phyloP scores from a whole-genome alignment of 768 basidiomycete species.

The Pulveroboletus ravenelii region DNA sequence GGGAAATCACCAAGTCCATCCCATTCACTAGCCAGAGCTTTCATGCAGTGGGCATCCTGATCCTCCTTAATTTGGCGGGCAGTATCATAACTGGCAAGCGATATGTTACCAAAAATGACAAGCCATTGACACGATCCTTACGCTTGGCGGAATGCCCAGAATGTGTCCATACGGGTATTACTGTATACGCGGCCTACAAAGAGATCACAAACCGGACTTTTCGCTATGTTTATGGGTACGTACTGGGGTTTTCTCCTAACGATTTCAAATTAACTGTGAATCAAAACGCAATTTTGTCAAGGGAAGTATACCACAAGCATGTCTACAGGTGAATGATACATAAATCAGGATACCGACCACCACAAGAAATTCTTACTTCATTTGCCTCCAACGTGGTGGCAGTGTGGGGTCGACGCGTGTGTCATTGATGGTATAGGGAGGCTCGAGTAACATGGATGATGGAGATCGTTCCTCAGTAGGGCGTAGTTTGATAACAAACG shows the following conservation, averaged over 20 bases:
- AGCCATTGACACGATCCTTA: conserved; percentile 12
- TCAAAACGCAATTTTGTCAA: background rate
- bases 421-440: conserved; percentile 60
- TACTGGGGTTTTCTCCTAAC: conserved; percentile 48
- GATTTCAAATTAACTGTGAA: background rate
- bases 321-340: conserved; percentile 31
- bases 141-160: conserved; percentile 54
- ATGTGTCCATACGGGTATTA: conserved; percentile 42
- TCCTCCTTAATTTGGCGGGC: conserved; percentile 49
- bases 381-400: conserved; percentile 68
- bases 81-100: conserved; percentile 39
- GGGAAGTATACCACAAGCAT: conserved; percentile 49
- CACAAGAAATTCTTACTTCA: conserved; percentile 51
- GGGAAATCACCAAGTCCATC: conserved; percentile 52
- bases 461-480: conserved; percentile 72
- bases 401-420: conserved; percentile 35
- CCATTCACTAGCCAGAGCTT: conserved; percentile 39
- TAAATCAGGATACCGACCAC: conserved; percentile 1
- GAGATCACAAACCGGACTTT: background rate
- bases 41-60: conserved; percentile 53
- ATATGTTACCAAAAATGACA: conserved; percentile 1
- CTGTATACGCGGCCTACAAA: conserved; percentile 26
- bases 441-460: conserved; percentile 79
- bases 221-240: background rate
- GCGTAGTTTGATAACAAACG: conserved; percentile 82